Percentiles rank a stretch among this genome's conserved stretches.
phyloP scores from a whole-genome alignment of 2,329 filamentous ascomycete species.

The Paecilomyces fulvus region DNA sequence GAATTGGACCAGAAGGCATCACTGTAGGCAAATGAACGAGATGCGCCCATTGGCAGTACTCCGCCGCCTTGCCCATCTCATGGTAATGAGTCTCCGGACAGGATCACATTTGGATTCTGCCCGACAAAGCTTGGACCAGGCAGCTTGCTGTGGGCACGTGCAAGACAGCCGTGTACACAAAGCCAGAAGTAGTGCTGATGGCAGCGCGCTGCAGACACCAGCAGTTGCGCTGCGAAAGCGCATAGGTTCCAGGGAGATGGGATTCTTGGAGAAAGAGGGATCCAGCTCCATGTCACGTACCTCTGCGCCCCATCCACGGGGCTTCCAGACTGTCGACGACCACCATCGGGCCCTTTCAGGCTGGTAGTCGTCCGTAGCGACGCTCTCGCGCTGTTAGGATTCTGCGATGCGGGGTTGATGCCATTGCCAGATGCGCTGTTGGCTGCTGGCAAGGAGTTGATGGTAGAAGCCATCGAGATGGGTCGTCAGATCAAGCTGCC shows the following conservation, averaged over 20 bases:
- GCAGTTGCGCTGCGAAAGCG: background rate
- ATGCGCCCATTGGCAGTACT: background rate
- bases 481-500: constrained; percentile 21
- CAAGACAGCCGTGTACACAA: background rate
- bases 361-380: constrained; percentile 43
- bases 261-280: constrained; percentile 6
- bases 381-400: constrained; percentile 29
- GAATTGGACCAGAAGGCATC: background rate
- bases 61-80: background rate
- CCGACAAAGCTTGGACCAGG: background rate
- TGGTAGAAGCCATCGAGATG: constrained; percentile 34
- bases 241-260: constrained; percentile 1
- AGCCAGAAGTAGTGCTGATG: background rate
- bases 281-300: constrained; percentile 33
- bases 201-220: background rate
- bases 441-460: constrained; percentile 28
- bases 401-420: constrained; percentile 28
- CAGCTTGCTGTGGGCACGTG: background rate
- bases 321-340: constrained; percentile 49
- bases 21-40: background rate
- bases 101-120: background rate
- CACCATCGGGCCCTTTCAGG: constrained; percentile 43
- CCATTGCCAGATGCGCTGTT: constrained; percentile 31
- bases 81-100: background rate
- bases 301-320: constrained; percentile 47